Conservation (phyloP, 441 rosid species). For the Adansonia gregorii region DNA sequence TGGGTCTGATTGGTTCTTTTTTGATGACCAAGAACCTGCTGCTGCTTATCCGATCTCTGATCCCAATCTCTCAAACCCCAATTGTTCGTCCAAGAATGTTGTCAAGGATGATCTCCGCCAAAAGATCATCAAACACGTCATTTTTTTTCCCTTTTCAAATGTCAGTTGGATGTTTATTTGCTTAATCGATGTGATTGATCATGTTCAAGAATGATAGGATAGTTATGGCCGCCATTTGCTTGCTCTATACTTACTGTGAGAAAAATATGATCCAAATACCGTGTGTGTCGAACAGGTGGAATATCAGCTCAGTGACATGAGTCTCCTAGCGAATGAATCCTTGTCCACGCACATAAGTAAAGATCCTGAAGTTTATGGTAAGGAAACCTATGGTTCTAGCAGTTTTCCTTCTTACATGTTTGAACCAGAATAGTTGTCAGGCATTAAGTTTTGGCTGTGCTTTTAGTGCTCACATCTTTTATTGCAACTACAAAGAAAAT, state of each 20-base stretch:
- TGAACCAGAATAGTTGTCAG: background rate
- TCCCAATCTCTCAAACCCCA: constrained; percentile 49
- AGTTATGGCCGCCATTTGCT: background rate
- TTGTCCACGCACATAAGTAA: constrained; percentile 72
- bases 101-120: constrained; percentile 74
- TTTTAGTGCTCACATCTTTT: constrained; percentile 70
- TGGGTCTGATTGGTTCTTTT: constrained; percentile 68
- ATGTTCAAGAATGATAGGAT: background rate
- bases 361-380: constrained; percentile 96
- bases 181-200: background rate
- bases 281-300: constrained; percentile 60
- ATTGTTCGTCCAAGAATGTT: constrained; percentile 48
- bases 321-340: constrained; percentile 87
- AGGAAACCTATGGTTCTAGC: constrained; percentile 29
- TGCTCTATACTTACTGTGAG: background rate
- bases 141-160: background rate
- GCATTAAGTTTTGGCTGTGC: background rate
- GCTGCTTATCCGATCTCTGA: constrained; percentile 57
- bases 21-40: constrained; percentile 66
- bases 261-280: constrained; percentile 20
- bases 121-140: constrained; percentile 87
- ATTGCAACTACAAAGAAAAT: constrained; percentile 84
- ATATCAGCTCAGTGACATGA: constrained; percentile 87
- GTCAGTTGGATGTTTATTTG: background rate
- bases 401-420: background rate